phyloP scores from a whole-genome alignment of 83 land plant species.

The Larix sibirica region DNA sequence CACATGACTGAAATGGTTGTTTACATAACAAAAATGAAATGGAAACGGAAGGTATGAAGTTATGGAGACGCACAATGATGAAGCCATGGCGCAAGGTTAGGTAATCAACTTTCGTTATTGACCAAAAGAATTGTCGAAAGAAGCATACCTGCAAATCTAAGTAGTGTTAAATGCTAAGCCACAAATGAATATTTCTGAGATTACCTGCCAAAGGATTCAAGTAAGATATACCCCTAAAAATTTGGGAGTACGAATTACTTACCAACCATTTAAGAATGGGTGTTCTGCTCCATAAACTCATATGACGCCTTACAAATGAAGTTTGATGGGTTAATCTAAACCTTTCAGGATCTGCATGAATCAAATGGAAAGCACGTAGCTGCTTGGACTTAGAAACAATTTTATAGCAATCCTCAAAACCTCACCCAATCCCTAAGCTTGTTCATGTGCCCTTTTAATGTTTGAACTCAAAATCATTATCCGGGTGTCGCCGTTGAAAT shows the following conservation, averaged over 20 bases:
- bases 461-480: neutral
- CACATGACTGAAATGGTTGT: neutral
- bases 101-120: conserved; percentile 59
- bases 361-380: too few species aligned
- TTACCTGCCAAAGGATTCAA: neutral
- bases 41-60: neutral
- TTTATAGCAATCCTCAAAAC: too few species aligned
- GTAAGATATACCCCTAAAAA: neutral
- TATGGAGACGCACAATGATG: conserved; percentile 34
- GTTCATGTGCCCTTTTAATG: too few species aligned
- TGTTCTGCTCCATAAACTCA: conserved; percentile 42
- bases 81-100: conserved; percentile 54
- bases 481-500: neutral
- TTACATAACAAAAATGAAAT: neutral
- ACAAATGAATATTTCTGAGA: neutral
- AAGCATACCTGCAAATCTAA: conserved; percentile 25
- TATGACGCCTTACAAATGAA: conserved; percentile 44
- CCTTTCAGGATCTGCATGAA: conserved; percentile 45
- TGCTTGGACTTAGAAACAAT: too few species aligned
- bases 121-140: conserved; percentile 26
- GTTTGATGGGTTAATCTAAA: conserved; percentile 52
- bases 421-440: too few species aligned
- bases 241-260: neutral
- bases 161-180: neutral
- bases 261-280: conserved; percentile 39